These are phyloP conservation scores for Suhomyces vadensis DNA, from an alignment of 805 yeast genomes.

Conservation along the genomic window DNA sequence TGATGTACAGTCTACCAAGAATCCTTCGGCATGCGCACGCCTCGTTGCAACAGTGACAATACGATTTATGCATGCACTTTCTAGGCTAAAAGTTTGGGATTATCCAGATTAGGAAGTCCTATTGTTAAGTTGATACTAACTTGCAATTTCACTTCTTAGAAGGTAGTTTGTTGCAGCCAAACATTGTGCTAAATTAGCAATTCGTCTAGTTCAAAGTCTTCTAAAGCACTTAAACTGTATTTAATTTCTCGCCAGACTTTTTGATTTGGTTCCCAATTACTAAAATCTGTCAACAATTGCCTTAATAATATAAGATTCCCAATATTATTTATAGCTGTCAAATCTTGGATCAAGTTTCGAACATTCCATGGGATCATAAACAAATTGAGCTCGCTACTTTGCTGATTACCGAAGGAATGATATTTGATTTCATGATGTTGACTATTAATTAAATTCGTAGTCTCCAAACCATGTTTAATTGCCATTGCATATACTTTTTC, in stretches of 20 bases:
- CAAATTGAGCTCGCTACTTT: constrained; percentile 13
- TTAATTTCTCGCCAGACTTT: constrained; percentile 35
- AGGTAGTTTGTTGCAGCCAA: neutral
- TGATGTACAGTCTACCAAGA: no score
- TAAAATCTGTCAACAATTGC: constrained; percentile 26
- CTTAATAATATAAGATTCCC: constrained; percentile 22
- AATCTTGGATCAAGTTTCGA: constrained; percentile 38
- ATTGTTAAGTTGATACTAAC: neutral
- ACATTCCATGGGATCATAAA: constrained; percentile 41
- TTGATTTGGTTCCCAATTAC: constrained; percentile 25
- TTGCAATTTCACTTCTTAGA: neutral
- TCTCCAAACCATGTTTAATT: constrained; percentile 35
- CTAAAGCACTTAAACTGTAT: constrained; percentile 35
- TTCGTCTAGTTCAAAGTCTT: constrained; percentile 19
- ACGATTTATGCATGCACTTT: neutral
- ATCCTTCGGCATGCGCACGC: no score
- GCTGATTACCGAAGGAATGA: neutral
- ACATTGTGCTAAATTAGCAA: constrained; percentile 1
- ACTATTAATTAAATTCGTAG: constrained; percentile 27
- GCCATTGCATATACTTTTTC: constrained; percentile 29
- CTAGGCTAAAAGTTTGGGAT: no score
- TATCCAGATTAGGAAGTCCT: no score
- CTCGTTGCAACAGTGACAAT: no score
- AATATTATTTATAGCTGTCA: constrained; percentile 33
- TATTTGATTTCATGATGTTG: constrained; percentile 16